Base-by-base conservation (phyloP, 1,139 yeast species). In the Pichia sp. region DNA sequence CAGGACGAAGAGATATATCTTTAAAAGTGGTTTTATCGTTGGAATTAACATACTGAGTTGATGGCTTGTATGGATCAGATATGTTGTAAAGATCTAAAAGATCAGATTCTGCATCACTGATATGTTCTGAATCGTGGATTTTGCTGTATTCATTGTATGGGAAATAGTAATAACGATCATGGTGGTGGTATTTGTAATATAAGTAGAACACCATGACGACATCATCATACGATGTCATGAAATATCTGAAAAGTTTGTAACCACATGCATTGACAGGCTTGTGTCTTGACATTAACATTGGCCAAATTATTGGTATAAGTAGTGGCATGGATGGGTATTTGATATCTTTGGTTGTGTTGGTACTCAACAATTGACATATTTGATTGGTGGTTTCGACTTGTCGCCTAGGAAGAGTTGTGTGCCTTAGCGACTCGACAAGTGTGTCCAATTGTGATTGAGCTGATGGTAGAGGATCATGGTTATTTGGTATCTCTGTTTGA, bases 251-350 rank as follows among this genome's bases (percentile, higher is more conserved):
- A 18, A 52, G 42, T 34, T 40, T 40, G 22, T 38, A 45, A 8
- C 47, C 55, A 36, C 50, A 43, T 4, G 50, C 48, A 12, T 27
- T 37, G 5, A 52, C 43, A 4, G 38, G 31, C 34, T 27, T 19
- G 31, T 38, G 18, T 14, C 40, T 30, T 7, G 44, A 32, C 42
- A 34, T 40, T 12, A 49, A 22, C 42, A 49, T 37, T 30, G 50
- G 52, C 52, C 52, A 49, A 3, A 46, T 22, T 4, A 41, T 35
- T 3, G 46, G 50, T 1, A 49, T 42, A 3, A 48, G 18, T 2
- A 21, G 15, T 4, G 33, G 15, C 40, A 48, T 38, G 2, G 43
- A 28, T 6, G 46, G 44, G 14, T 19, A 10, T 21, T 21, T 46
- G 3, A 46, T 4, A 22, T 38, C n/a, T 10, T 17, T 20, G 4